These are phyloP conservation scores for Trichophaea hybrida DNA, from an alignment of 2,329 filamentous ascomycete species.

Conservation along the genomic window DNA sequence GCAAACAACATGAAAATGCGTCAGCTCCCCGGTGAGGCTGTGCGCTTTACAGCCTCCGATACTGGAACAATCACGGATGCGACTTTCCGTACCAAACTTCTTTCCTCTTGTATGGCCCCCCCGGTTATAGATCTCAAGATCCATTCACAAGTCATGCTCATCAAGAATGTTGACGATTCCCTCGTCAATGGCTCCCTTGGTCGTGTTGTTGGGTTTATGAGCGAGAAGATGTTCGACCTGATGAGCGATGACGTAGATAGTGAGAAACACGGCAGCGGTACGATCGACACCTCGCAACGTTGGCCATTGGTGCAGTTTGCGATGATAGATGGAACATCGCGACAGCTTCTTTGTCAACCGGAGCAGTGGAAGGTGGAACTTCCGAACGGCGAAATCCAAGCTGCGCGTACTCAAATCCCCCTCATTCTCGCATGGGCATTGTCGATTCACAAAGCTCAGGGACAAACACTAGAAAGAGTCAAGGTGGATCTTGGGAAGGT, in stretches of 20 bases:
- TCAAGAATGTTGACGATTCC: constrained; percentile 92
- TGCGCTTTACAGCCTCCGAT: constrained; percentile 61
- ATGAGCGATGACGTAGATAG: constrained; percentile 31
- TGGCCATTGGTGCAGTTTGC: constrained; percentile 79
- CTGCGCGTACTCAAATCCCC: constrained; percentile 45
- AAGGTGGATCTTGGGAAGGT: constrained; percentile 85
- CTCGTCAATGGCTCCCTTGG: constrained; percentile 91
- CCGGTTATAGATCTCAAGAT: constrained; percentile 67
- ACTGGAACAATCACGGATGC: constrained; percentile 53
- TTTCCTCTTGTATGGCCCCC: constrained; percentile 88
- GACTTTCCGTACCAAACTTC: constrained; percentile 55
- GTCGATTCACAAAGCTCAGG: constrained; percentile 91
- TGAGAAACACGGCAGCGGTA: constrained; percentile 33
- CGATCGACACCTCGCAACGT: constrained; percentile 40
- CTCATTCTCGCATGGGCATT: constrained; percentile 93
- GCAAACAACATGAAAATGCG: constrained; percentile 66
- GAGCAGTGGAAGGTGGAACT: constrained; percentile 95
- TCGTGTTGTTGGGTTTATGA: constrained; percentile 70
- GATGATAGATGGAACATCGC: constrained; percentile 59
- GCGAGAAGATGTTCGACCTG: constrained; percentile 45
- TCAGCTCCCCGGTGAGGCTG: constrained; percentile 51
- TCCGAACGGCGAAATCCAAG: constrained; percentile 88
- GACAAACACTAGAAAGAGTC: constrained; percentile 69
- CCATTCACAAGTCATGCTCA: constrained; percentile 96
- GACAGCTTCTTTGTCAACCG: constrained; percentile 65